Evolutionary conservation across 2,329 filamentous ascomycete genomes (phyloP), one percentile per base, ranked within the genome.

Genomic region (Chrysoporthe cubensis): DNA sequence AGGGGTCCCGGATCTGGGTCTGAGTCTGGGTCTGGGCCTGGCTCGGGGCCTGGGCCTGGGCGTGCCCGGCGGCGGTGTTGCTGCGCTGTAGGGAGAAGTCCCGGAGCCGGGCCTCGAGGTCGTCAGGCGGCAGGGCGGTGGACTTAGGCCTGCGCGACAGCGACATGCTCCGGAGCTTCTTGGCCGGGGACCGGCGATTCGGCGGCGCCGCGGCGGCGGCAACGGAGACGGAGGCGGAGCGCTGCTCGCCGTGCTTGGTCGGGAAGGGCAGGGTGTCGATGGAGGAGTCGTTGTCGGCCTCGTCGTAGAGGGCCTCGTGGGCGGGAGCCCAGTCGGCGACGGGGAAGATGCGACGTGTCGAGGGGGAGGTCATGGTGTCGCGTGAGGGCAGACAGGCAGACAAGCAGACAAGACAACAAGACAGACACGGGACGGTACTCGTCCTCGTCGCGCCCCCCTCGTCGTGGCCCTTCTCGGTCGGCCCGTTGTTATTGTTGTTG

Each of bases 71-170:
- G n/a, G 50, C 62, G 64, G 71, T 74, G 50, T 70, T 68, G 71
- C 66, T 77, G 73, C 71, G 76, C 48, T 76, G 74, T 34, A 77
- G 70, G 0, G 73, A 66, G 52, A 75, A 62, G 52, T 75, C 74
- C 42, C 68, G 66, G 8, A 75, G 65, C 16, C 65, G 66, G 32
- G 70, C 62, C 18, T 71, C 70, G 42, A 77, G 40, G 56, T 80
- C 78, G 32, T 79, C 76, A 52, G 73, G 67, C 58, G 69, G 69
- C 57, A 82, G 76, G 9, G 80, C 54, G 32, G 79, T 74, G 1
- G 82, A 81, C 74, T 83, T 85, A 40, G 82, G 81, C 54, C 81
- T 81, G 82, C 83, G 85, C 7, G 82, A 78, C 16, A 85, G 73
- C 7, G 84, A 84, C 60, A 83, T 76, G 74, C 84, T 87, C 73